These are phyloP conservation scores for Coemansia sp. DNA, from an alignment of 192 early-diverging fungal species.

Conservation along the genomic window DNA sequence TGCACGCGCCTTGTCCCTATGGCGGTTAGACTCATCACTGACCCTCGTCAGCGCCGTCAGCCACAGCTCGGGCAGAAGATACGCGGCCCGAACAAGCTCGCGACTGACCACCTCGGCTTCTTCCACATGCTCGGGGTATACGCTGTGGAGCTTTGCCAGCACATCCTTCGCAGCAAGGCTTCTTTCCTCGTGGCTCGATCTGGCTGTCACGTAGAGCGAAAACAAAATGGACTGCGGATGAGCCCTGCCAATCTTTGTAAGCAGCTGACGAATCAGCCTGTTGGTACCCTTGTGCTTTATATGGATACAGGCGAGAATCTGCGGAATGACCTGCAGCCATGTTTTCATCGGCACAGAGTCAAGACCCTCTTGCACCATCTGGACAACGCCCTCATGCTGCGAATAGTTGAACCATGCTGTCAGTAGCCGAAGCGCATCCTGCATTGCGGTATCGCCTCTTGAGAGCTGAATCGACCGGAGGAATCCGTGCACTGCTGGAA, in stretches of 20 bases:
- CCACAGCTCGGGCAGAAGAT: constrained; percentile 97
- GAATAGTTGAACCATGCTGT: constrained; percentile 98
- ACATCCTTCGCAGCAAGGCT: constrained; percentile 76
- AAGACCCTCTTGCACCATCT: constrained; percentile 81
- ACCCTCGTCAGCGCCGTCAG: constrained; percentile 90
- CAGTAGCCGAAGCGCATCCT: constrained; percentile 91
- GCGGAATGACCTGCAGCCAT: constrained; percentile 98
- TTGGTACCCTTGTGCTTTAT: constrained; percentile 75
- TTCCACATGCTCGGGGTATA: constrained; percentile 80
- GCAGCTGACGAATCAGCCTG: constrained; percentile 81
- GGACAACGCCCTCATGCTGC: constrained; percentile 80
- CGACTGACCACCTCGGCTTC: constrained; percentile 88
- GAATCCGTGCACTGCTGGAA: constrained; percentile 91
- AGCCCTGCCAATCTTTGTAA: constrained; percentile 87
- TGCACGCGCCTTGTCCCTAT: constrained; percentile 86
- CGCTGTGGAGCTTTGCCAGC: constrained; percentile 86
- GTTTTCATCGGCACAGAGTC: constrained; percentile 83
- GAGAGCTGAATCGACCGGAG: constrained; percentile 92
- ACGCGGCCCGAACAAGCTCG: constrained; percentile 93
- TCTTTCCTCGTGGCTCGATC: constrained; percentile 74
- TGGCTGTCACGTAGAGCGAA: constrained; percentile 92
- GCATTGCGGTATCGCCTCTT: constrained; percentile 77
- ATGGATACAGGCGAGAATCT: constrained; percentile 94
- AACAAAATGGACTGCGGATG: constrained; percentile 97
- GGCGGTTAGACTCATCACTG: constrained; percentile 74